Conservation (phyloP, 1,284 basidiomycete genomes). For the Sanguinoderma infundibulare region DNA sequence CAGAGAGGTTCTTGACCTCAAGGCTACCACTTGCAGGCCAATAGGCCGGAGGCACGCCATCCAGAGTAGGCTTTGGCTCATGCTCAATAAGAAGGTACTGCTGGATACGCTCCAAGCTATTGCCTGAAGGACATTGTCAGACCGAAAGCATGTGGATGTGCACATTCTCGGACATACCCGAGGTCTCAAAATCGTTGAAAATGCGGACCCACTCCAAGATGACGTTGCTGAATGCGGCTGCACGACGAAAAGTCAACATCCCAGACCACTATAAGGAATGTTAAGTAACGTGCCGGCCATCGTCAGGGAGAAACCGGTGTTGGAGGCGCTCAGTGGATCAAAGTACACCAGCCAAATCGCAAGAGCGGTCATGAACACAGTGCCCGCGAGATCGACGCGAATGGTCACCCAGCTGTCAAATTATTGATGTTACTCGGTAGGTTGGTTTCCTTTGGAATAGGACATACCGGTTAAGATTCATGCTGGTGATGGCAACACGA, state of each 20-base stretch:
- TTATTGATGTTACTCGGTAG: background rate
- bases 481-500: constrained; percentile 49
- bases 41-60: constrained; percentile 69
- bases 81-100: constrained; percentile 73
- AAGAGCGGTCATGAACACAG: constrained; percentile 52
- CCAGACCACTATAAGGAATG: background rate
- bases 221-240: constrained; percentile 55
- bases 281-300: constrained; percentile 45
- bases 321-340: constrained; percentile 42
- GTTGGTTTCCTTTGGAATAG: background rate
- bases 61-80: constrained; percentile 54
- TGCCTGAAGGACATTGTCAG: background rate
- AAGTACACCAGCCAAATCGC: constrained; percentile 58
- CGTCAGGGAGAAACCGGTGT: constrained; percentile 53
- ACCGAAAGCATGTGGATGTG: background rate
- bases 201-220: constrained; percentile 56
- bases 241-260: background rate
- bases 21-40: constrained; percentile 81
- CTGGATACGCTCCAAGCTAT: constrained; percentile 45
- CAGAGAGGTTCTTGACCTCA: constrained; percentile 63
- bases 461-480: constrained; percentile 52
- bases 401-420: constrained; percentile 22
- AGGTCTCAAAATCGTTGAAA: constrained; percentile 62
- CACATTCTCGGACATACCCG: constrained; percentile 2
- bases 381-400: constrained; percentile 51